phyloP scores from a whole-genome alignment of 2,329 filamentous ascomycete species.

The Stagonosporopsis tanaceti region DNA sequence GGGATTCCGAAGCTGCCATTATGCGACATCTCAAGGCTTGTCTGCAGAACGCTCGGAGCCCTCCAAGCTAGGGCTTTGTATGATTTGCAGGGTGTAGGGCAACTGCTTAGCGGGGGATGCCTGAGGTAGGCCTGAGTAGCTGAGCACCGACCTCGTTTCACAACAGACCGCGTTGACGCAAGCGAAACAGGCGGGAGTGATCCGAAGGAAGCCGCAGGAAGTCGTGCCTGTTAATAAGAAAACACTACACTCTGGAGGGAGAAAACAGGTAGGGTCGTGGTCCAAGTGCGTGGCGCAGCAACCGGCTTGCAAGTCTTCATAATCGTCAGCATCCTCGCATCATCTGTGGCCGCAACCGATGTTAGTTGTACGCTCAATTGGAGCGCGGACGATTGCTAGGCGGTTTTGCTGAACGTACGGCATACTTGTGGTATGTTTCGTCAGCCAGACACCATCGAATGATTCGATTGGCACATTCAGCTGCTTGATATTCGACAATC shows the following conservation, averaged over 20 bases:
- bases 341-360: neutral
- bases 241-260: neutral
- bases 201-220: neutral
- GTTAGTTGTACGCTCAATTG: neutral
- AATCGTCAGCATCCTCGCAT: too few relatives aligned
- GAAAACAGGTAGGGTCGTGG: neutral
- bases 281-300: neutral
- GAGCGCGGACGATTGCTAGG: too few relatives aligned
- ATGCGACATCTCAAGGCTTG: neutral
- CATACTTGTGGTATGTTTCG: too few relatives aligned
- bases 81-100: conserved; percentile 12
- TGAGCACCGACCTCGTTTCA: conserved; percentile 14
- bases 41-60: conserved; percentile 1
- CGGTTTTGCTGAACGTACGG: too few relatives aligned
- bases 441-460: too few relatives aligned
- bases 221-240: conserved; percentile 1
- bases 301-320: neutral
- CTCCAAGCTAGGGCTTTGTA: neutral
- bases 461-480: too few relatives aligned
- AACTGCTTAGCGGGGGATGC: conserved; percentile 2
- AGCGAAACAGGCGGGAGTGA: conserved; percentile 5
- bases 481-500: neutral
- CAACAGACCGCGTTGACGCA: conserved; percentile 10
- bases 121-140: neutral
- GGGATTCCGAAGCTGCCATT: neutral